Conservation (phyloP, 2,329 filamentous ascomycete genomes). For the Ophiocordyceps australis region DNA sequence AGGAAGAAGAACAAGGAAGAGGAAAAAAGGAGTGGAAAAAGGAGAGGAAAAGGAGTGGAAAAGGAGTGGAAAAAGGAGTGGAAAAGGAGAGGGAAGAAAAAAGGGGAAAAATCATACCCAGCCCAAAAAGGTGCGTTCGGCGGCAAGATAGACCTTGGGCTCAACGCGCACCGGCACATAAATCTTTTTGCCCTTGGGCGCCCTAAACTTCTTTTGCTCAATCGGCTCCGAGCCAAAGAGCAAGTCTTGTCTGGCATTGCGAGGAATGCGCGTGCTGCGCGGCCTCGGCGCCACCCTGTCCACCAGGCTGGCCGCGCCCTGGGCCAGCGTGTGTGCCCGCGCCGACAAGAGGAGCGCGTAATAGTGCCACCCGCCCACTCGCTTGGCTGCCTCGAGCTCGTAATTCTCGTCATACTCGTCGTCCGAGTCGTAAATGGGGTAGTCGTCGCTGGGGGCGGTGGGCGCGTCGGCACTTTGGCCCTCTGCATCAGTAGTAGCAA, state of each 20-base stretch:
- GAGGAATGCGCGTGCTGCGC: slow-evolving; percentile 33
- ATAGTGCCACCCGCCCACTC: slow-evolving; percentile 62
- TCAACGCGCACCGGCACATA: slow-evolving; percentile 92
- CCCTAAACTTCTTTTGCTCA: slow-evolving; percentile 43
- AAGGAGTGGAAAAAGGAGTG: not conserved
- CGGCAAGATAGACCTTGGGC: slow-evolving; percentile 94
- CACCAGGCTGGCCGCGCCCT: slow-evolving; percentile 22
- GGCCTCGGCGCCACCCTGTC: slow-evolving; percentile 37
- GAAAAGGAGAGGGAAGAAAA: not conserved
- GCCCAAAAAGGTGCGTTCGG: slow-evolving; percentile 85
- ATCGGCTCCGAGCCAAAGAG: slow-evolving; percentile 38
- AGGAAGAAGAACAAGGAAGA: too few relatives aligned
- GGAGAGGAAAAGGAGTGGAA: too few relatives aligned
- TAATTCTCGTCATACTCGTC: slow-evolving; percentile 64
- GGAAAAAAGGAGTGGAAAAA: too few relatives aligned
- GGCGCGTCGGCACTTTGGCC: slow-evolving; percentile 55
- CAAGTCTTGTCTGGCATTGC: slow-evolving; percentile 32
- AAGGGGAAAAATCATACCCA: slow-evolving; percentile 49
- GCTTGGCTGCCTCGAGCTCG: slow-evolving; percentile 58
- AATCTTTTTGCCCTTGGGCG: slow-evolving; percentile 74
- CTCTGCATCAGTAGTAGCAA: slow-evolving; percentile 49
- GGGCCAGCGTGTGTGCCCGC: slow-evolving; percentile 23
- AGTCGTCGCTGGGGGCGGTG: slow-evolving; percentile 48
- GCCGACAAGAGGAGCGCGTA: slow-evolving; percentile 37
- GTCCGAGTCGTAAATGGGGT: slow-evolving; percentile 72